A percentile compares a stretch with the other conserved stretches of the same genome.
Evolutionary conservation across 1,284 basidiomycete genomes (phyloP).

Genomic region (Marasmius oreades): DNA sequence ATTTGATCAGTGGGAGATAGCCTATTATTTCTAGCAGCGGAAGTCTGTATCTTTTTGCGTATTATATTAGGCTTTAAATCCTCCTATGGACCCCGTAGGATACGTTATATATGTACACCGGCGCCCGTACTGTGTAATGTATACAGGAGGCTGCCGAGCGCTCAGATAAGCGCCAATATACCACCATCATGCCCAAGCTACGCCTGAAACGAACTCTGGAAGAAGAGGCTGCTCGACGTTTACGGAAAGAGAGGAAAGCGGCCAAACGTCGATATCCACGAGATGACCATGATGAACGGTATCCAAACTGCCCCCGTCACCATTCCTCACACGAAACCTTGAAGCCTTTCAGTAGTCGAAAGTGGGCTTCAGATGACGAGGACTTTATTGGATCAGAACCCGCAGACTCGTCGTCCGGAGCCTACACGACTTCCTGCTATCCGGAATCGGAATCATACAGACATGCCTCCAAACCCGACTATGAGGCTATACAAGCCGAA

Average conservation of each 20-base stretch:
- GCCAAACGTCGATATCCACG: slow-evolving; percentile 21
- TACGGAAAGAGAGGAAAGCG: slow-evolving; percentile 37
- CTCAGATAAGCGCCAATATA: not conserved
- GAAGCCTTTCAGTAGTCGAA: slow-evolving; percentile 19
- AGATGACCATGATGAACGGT: slow-evolving; percentile 13
- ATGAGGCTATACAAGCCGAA: slow-evolving; percentile 48
- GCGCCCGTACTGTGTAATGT: not conserved
- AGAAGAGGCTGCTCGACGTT: slow-evolving; percentile 55
- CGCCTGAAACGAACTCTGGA: slow-evolving; percentile 67
- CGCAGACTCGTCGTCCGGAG: slow-evolving; percentile 17
- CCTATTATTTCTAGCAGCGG: too few species aligned
- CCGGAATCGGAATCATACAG: slow-evolving; percentile 1
- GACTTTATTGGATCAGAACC: slow-evolving; percentile 25
- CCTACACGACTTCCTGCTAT: slow-evolving; percentile 2
- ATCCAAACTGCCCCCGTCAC: too few species aligned
- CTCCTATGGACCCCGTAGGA: too few species aligned
- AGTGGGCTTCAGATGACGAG: slow-evolving; percentile 31
- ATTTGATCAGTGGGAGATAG: too few species aligned
- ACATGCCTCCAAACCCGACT: slow-evolving; percentile 35
- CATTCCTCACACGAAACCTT: slow-evolving; percentile 17
- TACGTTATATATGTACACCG: too few species aligned
- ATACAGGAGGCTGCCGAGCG: not conserved
- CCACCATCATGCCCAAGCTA: slow-evolving; percentile 51
- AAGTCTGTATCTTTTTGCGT: too few species aligned
- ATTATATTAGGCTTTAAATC: too few species aligned